These are phyloP conservation scores for Globisporangium irregulare DNA, from an alignment of 352 stramenopile genomes.

Conservation along the genomic window DNA sequence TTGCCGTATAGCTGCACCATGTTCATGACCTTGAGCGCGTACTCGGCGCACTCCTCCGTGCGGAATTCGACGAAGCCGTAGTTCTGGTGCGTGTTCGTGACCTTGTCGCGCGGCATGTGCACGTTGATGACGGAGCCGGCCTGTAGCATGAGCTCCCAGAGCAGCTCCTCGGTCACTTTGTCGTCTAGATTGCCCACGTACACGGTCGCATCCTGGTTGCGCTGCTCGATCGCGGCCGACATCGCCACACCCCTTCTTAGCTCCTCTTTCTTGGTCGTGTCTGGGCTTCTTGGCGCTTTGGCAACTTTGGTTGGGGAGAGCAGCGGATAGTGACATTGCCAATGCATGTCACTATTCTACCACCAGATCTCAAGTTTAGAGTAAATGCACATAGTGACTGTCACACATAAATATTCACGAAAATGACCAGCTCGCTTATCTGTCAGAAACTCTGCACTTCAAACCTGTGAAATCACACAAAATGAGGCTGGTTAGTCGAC, in stretches of 20 bases:
- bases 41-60: constrained; percentile 96
- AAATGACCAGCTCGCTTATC: no score
- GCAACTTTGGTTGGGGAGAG: constrained; percentile 1
- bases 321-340: not conserved
- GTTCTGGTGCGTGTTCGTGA: constrained; percentile 93
- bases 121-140: constrained; percentile 96
- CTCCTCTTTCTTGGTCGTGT: not conserved
- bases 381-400: not conserved
- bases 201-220: constrained; percentile 95
- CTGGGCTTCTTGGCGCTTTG: not conserved
- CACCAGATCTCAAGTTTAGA: not conserved
- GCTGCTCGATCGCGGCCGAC: constrained; percentile 86
- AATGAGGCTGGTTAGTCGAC: no score
- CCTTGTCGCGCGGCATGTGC: constrained; percentile 99
- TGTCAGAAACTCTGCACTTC: no score
- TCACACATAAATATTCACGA: no score
- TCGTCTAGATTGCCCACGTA: constrained; percentile 99
- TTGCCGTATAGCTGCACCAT: constrained; percentile 99
- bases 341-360: not conserved
- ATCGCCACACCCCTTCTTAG: constrained; percentile 30
- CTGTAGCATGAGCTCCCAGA: constrained; percentile 96
- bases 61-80: constrained; percentile 99
- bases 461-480: no score
- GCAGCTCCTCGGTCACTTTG: constrained; percentile 93
- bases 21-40: constrained; percentile 98